phyloP scores from a whole-genome alignment of 129 eudicot species.

The Gnaphalium uliginosum region DNA sequence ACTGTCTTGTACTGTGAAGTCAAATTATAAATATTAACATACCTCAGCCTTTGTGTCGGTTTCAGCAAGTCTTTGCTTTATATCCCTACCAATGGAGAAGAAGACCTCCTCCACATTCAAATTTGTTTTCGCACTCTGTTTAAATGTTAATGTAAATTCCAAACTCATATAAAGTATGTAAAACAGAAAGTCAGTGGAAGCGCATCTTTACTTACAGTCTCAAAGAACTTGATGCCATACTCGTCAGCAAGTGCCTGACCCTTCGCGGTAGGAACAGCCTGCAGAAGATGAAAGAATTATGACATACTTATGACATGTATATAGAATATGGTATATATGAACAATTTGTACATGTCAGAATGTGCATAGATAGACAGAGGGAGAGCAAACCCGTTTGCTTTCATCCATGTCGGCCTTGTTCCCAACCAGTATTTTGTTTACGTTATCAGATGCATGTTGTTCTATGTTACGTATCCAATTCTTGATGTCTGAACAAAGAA shows the following conservation, averaged over 20 bases:
- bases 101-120: constrained; percentile 90
- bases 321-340: background rate
- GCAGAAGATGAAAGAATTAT: background rate
- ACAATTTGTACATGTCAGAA: background rate
- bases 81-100: constrained; percentile 84
- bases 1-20: background rate
- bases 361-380: constrained; percentile 23
- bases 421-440: constrained; percentile 88
- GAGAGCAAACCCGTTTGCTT: constrained; percentile 76
- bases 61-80: constrained; percentile 86
- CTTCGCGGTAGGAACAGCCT: constrained; percentile 91
- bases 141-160: constrained; percentile 3
- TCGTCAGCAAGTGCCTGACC: constrained; percentile 98
- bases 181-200: background rate
- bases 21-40: constrained; percentile 16
- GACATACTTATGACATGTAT: constrained; percentile 1
- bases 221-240: constrained; percentile 89
- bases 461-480: constrained; percentile 97
- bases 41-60: constrained; percentile 88
- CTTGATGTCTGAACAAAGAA: constrained; percentile 64
- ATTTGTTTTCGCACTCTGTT: constrained; percentile 95
- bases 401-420: constrained; percentile 98
- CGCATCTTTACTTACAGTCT: constrained; percentile 65
- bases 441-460: constrained; percentile 95
- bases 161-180: constrained; percentile 10